Base-by-base conservation (phyloP, 306 rosid genomes). In the Amphicarpaea edgeworthii region DNA sequence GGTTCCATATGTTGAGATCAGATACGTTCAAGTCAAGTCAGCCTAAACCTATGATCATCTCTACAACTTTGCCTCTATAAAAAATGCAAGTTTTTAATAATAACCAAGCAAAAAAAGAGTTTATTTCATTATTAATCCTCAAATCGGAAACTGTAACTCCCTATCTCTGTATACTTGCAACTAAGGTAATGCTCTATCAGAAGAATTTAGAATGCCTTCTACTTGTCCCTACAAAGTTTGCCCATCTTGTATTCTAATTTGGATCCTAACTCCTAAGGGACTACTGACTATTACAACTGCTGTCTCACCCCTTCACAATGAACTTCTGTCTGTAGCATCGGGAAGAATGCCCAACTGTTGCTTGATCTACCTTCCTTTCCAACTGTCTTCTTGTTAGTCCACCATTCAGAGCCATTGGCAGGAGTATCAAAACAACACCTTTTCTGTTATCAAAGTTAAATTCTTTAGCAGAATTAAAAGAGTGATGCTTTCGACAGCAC, bases 371-470 rank as follows among this genome's bases (percentile, higher is more conserved):
- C 67, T 73, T 89, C 89, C 85, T 83, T 85, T n/a, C 75, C 81
- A 40, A 70, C 80, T 15, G 68, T 81, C 73, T 83, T 85, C 74
- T 83, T 85, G 72, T 83, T 83, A 38, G 88, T 78, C 94, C 97
- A 89, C 97, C 94, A 91, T 41, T 86, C 87, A 1, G 92, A 62
- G 80, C 86, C 86, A 47, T 83, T 79, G 55, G 83, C 45, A 26
- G 91, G 61, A 75, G 77, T 78, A 76, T 73, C 76, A 34, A 69
- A 53, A 73, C 77, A 68, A 79, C 89, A 28, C 86, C 82, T 76
- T 91, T 86, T 23, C 88, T 87, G 83, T 64, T 81, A 79, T 89
- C 92, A 73, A 91, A 91, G 68, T 87, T 89, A 85, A 91, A 91
- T 72, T 91, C 97, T 77, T 91, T 89, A 8, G 82, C 76, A 1